A percentile compares a stretch with the other conserved stretches of the same genome.
These are phyloP conservation scores for Lindgomyces ingoldianus DNA, from an alignment of 495 filamentous ascomycete species.

Conservation along the genomic window DNA sequence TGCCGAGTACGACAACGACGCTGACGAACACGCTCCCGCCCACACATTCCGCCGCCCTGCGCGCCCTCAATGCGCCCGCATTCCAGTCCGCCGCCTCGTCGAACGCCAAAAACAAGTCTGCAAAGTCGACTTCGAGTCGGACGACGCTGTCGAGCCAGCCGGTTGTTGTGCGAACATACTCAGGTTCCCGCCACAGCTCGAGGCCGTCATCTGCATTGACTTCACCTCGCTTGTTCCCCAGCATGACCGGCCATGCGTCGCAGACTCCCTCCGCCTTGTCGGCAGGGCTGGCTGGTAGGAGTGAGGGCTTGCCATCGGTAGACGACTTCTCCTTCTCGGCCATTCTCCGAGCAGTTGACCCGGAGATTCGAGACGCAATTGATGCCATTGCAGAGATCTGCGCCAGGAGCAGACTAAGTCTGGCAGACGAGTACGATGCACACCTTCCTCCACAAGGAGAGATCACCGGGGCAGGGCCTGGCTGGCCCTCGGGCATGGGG, in stretches of 20 bases:
- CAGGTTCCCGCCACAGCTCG: constrained; percentile 32
- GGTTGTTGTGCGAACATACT: constrained; percentile 43
- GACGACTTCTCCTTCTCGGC: constrained; percentile 61
- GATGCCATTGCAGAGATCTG: constrained; percentile 67
- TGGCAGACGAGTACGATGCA: constrained; percentile 65
- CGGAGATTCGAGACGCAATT: constrained; percentile 58
- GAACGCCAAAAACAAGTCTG: constrained; percentile 25
- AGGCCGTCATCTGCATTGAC: constrained; percentile 25
- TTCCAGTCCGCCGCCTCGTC: constrained; percentile 33
- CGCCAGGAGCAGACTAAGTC: constrained; percentile 60
- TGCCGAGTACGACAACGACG: constrained; percentile 31
- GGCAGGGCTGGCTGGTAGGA: constrained; percentile 20
- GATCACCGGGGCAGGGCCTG: constrained; percentile 41
- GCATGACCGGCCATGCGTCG: constrained; percentile 18
- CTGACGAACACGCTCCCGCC: constrained; percentile 31
- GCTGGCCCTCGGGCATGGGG: constrained; percentile 28
- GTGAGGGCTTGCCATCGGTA: constrained; percentile 48
- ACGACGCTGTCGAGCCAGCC: constrained; percentile 39
- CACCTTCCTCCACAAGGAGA: constrained; percentile 64
- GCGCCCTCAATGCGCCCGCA: constrained; percentile 36
- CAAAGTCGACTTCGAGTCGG: constrained; percentile 34
- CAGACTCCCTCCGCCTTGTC: constrained; percentile 26
- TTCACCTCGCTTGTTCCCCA: constrained; percentile 20
- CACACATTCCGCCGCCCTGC: constrained; percentile 36
- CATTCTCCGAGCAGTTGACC: constrained; percentile 61